phyloP scores from a whole-genome alignment of 371 early-diverging fungal species.

The Mortierella sp. region DNA sequence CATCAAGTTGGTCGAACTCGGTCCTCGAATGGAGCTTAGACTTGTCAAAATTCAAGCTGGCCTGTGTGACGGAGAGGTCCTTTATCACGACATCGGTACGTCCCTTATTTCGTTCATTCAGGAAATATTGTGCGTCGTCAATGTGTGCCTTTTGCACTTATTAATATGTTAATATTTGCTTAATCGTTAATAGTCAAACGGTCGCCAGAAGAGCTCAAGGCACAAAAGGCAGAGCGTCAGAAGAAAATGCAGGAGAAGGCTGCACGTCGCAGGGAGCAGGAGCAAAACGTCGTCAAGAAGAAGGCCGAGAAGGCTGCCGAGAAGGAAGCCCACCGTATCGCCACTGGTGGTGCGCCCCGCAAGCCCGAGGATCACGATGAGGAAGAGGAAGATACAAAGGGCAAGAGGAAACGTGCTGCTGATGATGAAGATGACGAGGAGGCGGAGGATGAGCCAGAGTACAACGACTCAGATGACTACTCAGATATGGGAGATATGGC shows the following conservation, averaged over 20 bases:
- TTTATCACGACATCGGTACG: constrained; percentile 83
- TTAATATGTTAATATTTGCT: constrained; percentile 12
- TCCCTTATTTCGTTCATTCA: not conserved
- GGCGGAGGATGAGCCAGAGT: constrained; percentile 29
- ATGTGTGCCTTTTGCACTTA: not conserved
- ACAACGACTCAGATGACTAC: constrained; percentile 40
- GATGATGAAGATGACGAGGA: constrained; percentile 14
- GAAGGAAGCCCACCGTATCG: constrained; percentile 47
- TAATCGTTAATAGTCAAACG: constrained; percentile 69
- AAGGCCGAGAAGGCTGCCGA: constrained; percentile 69
- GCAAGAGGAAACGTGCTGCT: constrained; percentile 56
- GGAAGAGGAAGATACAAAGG: constrained; percentile 61
- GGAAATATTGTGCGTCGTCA: not conserved
- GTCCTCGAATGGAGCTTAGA: constrained; percentile 91
- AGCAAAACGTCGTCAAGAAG: constrained; percentile 86
- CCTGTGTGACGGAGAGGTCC: constrained; percentile 93
- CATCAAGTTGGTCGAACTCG: constrained; percentile 89
- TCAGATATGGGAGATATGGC: constrained; percentile 55
- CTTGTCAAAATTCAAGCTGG: constrained; percentile 94
- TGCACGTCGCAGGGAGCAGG: constrained; percentile 82
- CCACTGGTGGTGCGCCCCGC: constrained; percentile 58
- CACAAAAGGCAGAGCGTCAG: constrained; percentile 69
- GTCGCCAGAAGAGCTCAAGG: constrained; percentile 77
- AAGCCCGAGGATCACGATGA: constrained; percentile 60
- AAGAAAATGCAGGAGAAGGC: constrained; percentile 73